Percentiles rank a stretch among this genome's conserved stretches.
Conservation (phyloP, 768 basidiomycete species). For the Amanita pseudoporphyria region DNA sequence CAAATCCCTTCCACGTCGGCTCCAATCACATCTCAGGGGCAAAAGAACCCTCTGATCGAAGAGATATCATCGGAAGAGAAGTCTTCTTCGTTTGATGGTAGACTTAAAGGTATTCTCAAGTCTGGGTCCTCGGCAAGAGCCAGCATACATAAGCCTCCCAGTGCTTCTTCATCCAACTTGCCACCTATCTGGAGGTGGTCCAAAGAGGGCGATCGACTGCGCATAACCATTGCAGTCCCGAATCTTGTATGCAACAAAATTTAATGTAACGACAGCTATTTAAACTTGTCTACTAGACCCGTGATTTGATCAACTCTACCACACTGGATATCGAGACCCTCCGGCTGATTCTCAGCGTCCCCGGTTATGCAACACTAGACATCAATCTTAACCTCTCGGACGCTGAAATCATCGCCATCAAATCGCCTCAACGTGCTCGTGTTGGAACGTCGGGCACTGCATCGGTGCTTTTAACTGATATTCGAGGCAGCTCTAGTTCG, state of each 20-base stretch:
- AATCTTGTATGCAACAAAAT: slow-evolving; percentile 36
- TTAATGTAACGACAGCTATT: neutral
- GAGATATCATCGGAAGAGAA: slow-evolving; percentile 20
- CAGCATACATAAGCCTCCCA: neutral
- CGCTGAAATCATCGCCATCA: slow-evolving; percentile 34
- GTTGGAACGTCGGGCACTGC: neutral
- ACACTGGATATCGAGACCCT: slow-evolving; percentile 60
- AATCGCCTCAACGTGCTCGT: slow-evolving; percentile 13
- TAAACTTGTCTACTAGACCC: slow-evolving; percentile 28
- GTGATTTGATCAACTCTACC: slow-evolving; percentile 30
- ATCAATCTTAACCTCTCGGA: slow-evolving; percentile 49
- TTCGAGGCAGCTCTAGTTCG: neutral
- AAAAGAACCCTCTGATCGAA: slow-evolving; percentile 36
- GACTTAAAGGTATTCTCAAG: slow-evolving; percentile 37
- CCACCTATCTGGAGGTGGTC: slow-evolving; percentile 41
- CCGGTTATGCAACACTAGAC: slow-evolving; percentile 40
- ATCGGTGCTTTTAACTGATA: neutral
- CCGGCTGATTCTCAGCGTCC: slow-evolving; percentile 43
- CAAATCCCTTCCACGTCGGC: neutral
- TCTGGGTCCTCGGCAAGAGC: slow-evolving; percentile 8
- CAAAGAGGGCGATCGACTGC: slow-evolving; percentile 29
- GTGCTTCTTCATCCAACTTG: neutral
- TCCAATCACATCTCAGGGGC: neutral
- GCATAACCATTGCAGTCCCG: slow-evolving; percentile 45
- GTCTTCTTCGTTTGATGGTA: slow-evolving; percentile 10